Evolutionary conservation across 1,284 basidiomycete genomes (phyloP), one percentile per base, ranked within the genome.

Genomic region (Ustilago esculenta): DNA sequence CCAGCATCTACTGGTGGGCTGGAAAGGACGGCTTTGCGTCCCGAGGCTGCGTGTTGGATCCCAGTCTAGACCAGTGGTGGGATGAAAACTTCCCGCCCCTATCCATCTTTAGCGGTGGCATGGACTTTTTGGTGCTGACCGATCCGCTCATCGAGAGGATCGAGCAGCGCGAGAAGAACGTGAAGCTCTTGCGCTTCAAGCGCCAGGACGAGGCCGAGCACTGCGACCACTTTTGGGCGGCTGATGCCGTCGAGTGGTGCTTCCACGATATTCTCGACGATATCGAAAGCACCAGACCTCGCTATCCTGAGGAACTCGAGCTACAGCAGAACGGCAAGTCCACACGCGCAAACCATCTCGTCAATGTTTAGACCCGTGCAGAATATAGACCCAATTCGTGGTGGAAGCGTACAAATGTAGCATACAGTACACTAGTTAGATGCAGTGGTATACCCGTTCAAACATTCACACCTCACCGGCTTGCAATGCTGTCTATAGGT

Each of bases 201-300:
- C 85, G 85, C 68, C 75, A 87, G 48, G 85, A 86, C 41, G 72
- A 82, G 68, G 84, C 83, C 32, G 86, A 86, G 43, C 79, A 79
- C 47, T 78, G 77, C 48, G 84, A 86, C 60, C 85, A 84, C 59
- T 85, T 84, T 63, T 86, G 86, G 85, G 85, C 86, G 2, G 86
- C 86, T 1, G 86, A 87, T 73, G 86, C 87, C 6, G 87, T 87
- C 14, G 87, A 88, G 73, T 86, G 86, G 84, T 86, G 85, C 54
- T 82, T 81, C 63, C 27, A 76, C n/a, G 80, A 83, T 23, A 80
- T 84, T 41, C 46, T 83, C 18, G 63, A 70, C 25, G 76, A 78
- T 56, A 76, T 78, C 40, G 64, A 74, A 18, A 36, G 12, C 14
- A 76, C 76, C 0, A 51, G 72, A 14, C 24, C 46, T 2, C 44